These are phyloP conservation scores for Fusarium poae DNA, from an alignment of 2,329 filamentous ascomycete genomes.

Conservation along the genomic window DNA sequence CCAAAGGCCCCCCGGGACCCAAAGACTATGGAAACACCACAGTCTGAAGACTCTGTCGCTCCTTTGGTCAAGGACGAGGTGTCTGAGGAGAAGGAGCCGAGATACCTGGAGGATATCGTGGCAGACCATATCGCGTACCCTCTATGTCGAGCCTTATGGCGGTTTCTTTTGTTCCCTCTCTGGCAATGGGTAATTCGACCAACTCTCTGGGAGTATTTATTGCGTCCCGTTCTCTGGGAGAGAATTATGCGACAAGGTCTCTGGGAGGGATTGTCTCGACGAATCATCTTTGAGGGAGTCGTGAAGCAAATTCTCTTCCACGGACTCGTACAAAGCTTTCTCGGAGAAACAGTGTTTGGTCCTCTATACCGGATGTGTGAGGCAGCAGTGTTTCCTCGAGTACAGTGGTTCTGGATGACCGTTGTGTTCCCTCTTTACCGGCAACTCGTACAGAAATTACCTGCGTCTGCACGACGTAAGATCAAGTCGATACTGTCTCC, in stretches of 20 bases:
- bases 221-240: background rate
- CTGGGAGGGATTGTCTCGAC: background rate
- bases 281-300: background rate
- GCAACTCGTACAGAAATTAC: background rate
- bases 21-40: background rate
- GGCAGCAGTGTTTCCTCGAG: background rate
- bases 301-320: background rate
- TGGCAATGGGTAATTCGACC: background rate
- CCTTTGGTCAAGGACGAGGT: background rate
- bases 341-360: background rate
- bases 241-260: background rate
- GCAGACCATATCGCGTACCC: background rate
- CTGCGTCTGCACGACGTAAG: background rate
- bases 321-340: rapidly evolving
- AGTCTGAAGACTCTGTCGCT: background rate
- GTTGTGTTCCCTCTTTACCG: background rate
- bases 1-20: background rate
- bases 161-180: background rate
- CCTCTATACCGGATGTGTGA: background rate
- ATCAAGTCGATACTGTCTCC: background rate
- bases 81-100: background rate
- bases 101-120: background rate
- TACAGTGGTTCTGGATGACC: background rate
- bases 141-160: background rate
- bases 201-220: background rate